Evolutionary conservation across 2,329 filamentous ascomycete species (phyloP), one percentile per base, ranked within the genome.

Genomic region (Monosporascus sp.): DNA sequence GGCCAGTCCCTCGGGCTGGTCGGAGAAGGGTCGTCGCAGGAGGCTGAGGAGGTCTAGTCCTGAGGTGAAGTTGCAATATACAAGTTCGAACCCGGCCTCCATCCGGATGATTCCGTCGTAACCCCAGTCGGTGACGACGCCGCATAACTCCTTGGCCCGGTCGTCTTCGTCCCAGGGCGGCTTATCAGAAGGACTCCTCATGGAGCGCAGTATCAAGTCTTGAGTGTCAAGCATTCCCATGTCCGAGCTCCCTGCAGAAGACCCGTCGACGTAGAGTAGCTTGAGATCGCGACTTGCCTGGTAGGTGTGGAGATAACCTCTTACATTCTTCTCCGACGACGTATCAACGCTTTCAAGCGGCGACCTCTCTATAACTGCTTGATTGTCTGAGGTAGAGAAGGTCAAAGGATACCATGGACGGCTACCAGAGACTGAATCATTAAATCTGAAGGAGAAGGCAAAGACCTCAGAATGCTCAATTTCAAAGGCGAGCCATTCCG

Each of bases 401-500:
- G 14, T 17, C 37, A 17, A 17, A 8, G 14, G 5, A 22, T 44
- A 17, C n/a, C 8, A 22, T 19, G n/a, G 16, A 16, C 34, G 7
- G 19, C 16, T 40, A n/a, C 43, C 43, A n/a, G 20, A 5, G 20
- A 6, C 16, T 20, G 24, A 26, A 27, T 45, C 24, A 22, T 45
- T 45, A n/a, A 5, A 45, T 45, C 24, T 45, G 7, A 16, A 9
- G 5, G 43, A 27, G 24, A 45, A 26, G 3, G 81, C 78, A 65
- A 86, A 86, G 6, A 76, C 64, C 53, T 82, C 68, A 1, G 83
- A 81, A 70, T 86, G 83, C 56, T 86, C 82, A 4, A 82, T 77
- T 62, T 86, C 83, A 59, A 85, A 86, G 0, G 83, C 83, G 2
- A 86, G 69, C 81, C 82, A 85, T 58, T 85, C 77, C 14, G 75